Percentiles rank a stretch among this genome's conserved stretches.
Evolutionary conservation across 2,329 filamentous ascomycete species (phyloP).

Genomic region (Colletotrichum eleusines): DNA sequence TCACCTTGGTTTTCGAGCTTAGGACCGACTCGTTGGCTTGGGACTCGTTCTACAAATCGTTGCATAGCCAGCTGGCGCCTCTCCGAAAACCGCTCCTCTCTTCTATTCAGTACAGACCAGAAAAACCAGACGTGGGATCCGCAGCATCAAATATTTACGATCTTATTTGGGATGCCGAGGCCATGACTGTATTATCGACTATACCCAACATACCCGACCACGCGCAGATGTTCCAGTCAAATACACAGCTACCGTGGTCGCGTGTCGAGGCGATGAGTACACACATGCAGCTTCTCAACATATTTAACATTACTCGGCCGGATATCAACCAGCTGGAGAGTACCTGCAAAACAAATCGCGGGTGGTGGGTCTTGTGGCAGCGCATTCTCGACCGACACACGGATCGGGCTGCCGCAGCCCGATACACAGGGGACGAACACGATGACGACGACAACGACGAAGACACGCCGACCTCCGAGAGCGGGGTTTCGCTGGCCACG

Average conservation of each 20-base stretch:
- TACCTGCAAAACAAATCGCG: slow-evolving; percentile 74
- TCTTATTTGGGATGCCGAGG: slow-evolving; percentile 70
- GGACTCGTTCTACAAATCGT: slow-evolving; percentile 67
- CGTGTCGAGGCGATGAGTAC: slow-evolving; percentile 74
- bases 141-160: slow-evolving; percentile 66
- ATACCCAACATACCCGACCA: slow-evolving; percentile 74
- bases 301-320: slow-evolving; percentile 61
- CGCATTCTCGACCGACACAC: slow-evolving; percentile 59
- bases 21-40: slow-evolving; percentile 69
- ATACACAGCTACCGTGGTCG: slow-evolving; percentile 59
- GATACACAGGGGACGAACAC: slow-evolving; percentile 6
- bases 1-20: slow-evolving; percentile 77
- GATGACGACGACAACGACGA: slow-evolving; percentile 7
- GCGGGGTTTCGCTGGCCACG: slow-evolving; percentile 14
- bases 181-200: slow-evolving; percentile 70
- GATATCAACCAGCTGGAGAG: slow-evolving; percentile 65
- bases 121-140: slow-evolving; percentile 56
- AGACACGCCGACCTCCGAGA: slow-evolving; percentile 12
- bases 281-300: slow-evolving; percentile 72
- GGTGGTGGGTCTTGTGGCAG: slow-evolving; percentile 79
- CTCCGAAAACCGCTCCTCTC: slow-evolving; percentile 67
- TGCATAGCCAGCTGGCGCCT: slow-evolving; percentile 71
- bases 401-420: neutral
- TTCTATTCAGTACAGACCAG: slow-evolving; percentile 69
- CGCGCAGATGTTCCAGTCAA: slow-evolving; percentile 28